These are phyloP conservation scores for Alnus glutinosa DNA, from an alignment of 306 rosid species.

Conservation along the genomic window DNA sequence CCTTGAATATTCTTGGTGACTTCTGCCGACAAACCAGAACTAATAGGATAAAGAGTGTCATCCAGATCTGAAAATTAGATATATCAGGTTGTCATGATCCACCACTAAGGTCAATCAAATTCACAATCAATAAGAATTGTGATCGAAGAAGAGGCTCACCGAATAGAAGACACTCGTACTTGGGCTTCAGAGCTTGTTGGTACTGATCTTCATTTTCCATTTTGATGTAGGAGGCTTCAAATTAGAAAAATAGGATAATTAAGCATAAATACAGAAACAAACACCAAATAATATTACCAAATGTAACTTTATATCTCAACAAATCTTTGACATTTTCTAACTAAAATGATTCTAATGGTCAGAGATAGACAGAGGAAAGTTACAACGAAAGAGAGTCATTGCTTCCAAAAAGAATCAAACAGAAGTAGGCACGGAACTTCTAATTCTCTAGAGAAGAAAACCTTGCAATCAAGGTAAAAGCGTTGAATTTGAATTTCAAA, in stretches of 20 bases:
- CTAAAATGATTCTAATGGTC: neutral
- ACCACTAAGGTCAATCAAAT: slow-evolving; percentile 8
- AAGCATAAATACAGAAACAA: neutral
- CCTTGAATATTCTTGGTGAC: slow-evolving; percentile 70
- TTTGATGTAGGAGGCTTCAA: slow-evolving; percentile 18
- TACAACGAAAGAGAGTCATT: neutral
- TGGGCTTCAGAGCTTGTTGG: slow-evolving; percentile 44
- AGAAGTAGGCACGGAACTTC: neutral
- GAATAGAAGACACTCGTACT: slow-evolving; percentile 75
- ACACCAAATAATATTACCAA: neutral
- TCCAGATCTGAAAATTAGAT: slow-evolving; percentile 65
- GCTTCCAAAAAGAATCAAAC: neutral
- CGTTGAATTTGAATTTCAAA: neutral
- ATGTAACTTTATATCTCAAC: neutral
- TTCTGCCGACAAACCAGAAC: slow-evolving; percentile 61
- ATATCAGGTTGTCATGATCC: neutral
- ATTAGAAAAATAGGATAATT: neutral
- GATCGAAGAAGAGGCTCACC: slow-evolving; percentile 41
- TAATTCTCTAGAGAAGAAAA: neutral
- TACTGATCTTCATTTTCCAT: slow-evolving; percentile 65
- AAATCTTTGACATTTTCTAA: neutral
- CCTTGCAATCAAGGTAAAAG: neutral
- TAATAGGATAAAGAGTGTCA: slow-evolving; percentile 87
- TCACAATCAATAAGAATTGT: neutral
- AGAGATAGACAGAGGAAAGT: neutral